Conservation (phyloP, 2,329 filamentous ascomycete genomes). For the Phaeoacremonium minimum region DNA sequence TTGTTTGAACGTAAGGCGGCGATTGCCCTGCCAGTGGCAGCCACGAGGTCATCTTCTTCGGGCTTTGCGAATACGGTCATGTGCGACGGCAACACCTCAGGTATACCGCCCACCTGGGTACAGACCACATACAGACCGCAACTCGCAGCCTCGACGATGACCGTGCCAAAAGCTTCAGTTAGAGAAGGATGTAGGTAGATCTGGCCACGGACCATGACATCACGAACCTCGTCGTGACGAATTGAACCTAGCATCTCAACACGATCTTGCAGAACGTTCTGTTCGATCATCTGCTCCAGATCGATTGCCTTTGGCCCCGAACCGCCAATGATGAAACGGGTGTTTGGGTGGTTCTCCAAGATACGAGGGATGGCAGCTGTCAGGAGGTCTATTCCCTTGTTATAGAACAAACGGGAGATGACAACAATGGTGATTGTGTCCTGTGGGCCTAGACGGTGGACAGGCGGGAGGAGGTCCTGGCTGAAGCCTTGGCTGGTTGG, state of each 20-base stretch:
- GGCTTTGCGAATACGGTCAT: conserved; percentile 98
- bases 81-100: conserved; percentile 88
- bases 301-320: conserved; percentile 97
- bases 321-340: conserved; percentile 94
- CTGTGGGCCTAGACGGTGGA: conserved; percentile 69
- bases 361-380: conserved; percentile 94
- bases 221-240: conserved; percentile 91
- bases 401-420: conserved; percentile 95
- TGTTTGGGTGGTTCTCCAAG: conserved; percentile 82
- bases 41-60: conserved; percentile 91
- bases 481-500: conserved; percentile 26
- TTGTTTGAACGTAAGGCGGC: conserved; percentile 78
- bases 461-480: conserved; percentile 43
- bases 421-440: conserved; percentile 95
- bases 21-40: conserved; percentile 86
- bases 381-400: conserved; percentile 96
- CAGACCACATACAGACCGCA: conserved; percentile 96
- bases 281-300: conserved; percentile 95
- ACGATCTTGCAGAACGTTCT: conserved; percentile 87
- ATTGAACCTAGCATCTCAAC: conserved; percentile 90
- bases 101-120: conserved; percentile 93
- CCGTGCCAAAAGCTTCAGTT: conserved; percentile 95
- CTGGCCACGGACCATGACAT: conserved; percentile 95
- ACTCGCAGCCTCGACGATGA: conserved; percentile 94
- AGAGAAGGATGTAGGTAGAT: conserved; percentile 94